Percentiles rank a stretch among this genome's conserved stretches.
phyloP scores from a whole-genome alignment of 352 stramenopile species.

The Halophytophthora polymorphica region DNA sequence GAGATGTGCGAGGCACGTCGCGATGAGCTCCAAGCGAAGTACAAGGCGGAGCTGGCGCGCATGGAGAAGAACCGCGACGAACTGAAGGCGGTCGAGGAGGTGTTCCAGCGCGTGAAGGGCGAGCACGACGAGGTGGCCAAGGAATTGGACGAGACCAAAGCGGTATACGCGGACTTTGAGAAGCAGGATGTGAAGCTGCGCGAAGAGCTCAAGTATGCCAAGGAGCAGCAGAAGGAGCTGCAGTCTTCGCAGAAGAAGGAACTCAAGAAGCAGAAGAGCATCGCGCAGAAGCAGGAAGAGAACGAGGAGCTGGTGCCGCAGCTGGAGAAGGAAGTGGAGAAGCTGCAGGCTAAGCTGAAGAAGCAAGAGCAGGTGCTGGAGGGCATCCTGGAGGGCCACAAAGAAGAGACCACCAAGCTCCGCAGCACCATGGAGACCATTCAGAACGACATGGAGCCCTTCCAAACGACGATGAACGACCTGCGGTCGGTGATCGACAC shows the following conservation, averaged over 20 bases:
- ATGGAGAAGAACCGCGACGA: slow-evolving; percentile 79
- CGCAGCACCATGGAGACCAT: slow-evolving; percentile 70
- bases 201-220: slow-evolving; percentile 97
- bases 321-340: slow-evolving; percentile 83
- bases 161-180: slow-evolving; percentile 95
- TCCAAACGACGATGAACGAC: slow-evolving; percentile 66
- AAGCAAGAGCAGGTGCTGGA: slow-evolving; percentile 90
- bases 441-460: slow-evolving; percentile 79
- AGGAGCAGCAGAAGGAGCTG: slow-evolving; percentile 91
- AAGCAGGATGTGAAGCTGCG: slow-evolving; percentile 96
- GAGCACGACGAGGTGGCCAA: slow-evolving; percentile 84
- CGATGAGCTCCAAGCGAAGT: slow-evolving; percentile 71
- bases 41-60: slow-evolving; percentile 60
- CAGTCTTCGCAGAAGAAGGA: slow-evolving; percentile 89
- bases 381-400: slow-evolving; percentile 67
- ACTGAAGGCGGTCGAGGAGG: slow-evolving; percentile 75
- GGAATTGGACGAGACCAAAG: slow-evolving; percentile 89
- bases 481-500: slow-evolving; percentile 78
- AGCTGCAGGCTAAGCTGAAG: slow-evolving; percentile 64
- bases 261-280: slow-evolving; percentile 89
- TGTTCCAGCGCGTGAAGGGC: slow-evolving; percentile 76
- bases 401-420: slow-evolving; percentile 70
- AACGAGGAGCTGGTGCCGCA: slow-evolving; percentile 87
- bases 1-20: slow-evolving; percentile 62
- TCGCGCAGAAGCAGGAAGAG: slow-evolving; percentile 75